These are phyloP conservation scores for Candida mattraensis DNA, from an alignment of 805 yeast species.

Conservation along the genomic window DNA sequence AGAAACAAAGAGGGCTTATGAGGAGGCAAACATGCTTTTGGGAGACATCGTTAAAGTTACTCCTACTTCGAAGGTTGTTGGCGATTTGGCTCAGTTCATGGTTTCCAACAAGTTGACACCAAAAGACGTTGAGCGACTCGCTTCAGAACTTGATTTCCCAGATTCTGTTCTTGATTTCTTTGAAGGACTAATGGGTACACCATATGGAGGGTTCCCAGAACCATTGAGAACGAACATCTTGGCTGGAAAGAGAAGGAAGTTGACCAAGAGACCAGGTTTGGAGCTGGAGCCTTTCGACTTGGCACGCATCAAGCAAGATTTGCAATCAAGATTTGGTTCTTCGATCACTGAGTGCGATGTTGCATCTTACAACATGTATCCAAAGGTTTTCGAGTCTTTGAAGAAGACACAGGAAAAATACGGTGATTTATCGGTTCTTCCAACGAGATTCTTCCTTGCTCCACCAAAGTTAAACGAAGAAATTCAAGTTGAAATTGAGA, in stretches of 20 bases:
- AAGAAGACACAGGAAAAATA: conserved; percentile 69
- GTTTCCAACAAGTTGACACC: conserved; percentile 87
- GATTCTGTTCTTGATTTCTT: conserved; percentile 97
- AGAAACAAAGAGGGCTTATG: conserved; percentile 92
- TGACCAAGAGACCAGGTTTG: conserved; percentile 89
- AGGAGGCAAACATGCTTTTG: conserved; percentile 82
- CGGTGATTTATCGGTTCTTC: conserved; percentile 92
- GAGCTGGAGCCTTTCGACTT: conserved; percentile 83
- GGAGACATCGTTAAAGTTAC: conserved; percentile 99
- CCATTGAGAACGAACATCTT: conserved; percentile 92
- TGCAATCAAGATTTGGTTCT: conserved; percentile 73
- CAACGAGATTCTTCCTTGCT: conserved; percentile 87
- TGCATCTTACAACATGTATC: conserved; percentile 97
- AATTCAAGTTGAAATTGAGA: conserved; percentile 83
- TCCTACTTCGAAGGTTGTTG: conserved; percentile 99
- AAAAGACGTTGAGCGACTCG: conserved; percentile 85
- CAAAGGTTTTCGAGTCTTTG: conserved; percentile 92
- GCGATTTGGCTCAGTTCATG: conserved; percentile 99
- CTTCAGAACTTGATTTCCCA: conserved; percentile 94
- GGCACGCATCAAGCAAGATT: conserved; percentile 66
- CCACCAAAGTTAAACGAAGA: conserved; percentile 89
- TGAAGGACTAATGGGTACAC: conserved; percentile 99
- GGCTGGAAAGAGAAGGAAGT: conserved; percentile 88
- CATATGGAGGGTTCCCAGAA: conserved; percentile 99
- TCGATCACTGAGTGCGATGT: conserved; percentile 80